phyloP scores from a whole-genome alignment of 139 green algal species.

The Limnomonas spitsbergensis region DNA sequence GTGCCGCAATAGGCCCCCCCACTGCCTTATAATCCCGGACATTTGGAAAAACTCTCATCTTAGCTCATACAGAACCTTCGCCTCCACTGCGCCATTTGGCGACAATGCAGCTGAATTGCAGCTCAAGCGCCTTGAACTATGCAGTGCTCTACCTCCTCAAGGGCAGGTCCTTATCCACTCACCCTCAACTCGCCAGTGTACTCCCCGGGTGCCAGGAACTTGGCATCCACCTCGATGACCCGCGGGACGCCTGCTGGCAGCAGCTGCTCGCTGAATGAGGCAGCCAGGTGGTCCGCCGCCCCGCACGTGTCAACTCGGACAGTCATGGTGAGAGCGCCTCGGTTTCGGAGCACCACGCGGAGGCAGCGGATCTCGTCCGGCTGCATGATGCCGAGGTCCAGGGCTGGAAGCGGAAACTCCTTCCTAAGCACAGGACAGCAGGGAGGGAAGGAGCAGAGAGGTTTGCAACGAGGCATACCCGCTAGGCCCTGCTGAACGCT shows the following conservation, averaged over 20 bases:
- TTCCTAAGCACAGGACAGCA: too few species aligned
- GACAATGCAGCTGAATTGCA: too few species aligned
- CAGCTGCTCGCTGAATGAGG: slow-evolving; percentile 1
- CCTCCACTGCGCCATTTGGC: too few species aligned
- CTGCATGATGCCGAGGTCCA: slow-evolving; percentile 2
- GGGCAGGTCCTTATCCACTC: not conserved
- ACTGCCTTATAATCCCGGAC: too few species aligned
- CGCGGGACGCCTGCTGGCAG: slow-evolving; percentile 9
- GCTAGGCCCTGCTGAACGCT: too few species aligned
- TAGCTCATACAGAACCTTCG: too few species aligned
- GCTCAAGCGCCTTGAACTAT: too few species aligned
- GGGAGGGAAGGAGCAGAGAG: too few species aligned
- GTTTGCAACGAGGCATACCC: too few species aligned
- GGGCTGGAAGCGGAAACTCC: not conserved
- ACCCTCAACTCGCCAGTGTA: slow-evolving; percentile 7
- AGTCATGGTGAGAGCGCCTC: not conserved
- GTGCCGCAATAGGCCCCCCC: too few species aligned
- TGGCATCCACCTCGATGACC: not conserved
- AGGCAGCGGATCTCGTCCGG: not conserved
- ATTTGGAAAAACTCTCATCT: too few species aligned
- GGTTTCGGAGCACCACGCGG: slow-evolving; percentile 13
- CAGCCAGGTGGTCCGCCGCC: not conserved
- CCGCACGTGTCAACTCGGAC: slow-evolving; percentile 4
- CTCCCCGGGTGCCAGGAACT: not conserved
- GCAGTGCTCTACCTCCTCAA: too few species aligned